Evolutionary conservation across 495 filamentous ascomycete species (phyloP).

Genomic region (Haplographium delicatum): DNA sequence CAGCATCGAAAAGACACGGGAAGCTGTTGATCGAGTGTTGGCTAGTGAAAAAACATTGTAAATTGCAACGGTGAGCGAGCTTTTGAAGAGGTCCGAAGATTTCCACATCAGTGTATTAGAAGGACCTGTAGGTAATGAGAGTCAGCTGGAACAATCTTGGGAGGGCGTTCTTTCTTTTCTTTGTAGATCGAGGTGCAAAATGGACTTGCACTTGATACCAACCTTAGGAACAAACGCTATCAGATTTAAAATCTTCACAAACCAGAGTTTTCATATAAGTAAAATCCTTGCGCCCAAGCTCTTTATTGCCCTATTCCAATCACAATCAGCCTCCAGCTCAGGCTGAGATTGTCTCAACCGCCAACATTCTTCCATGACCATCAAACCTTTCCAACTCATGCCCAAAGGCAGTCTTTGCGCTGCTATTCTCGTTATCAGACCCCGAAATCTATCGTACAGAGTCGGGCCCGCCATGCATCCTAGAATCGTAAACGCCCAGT

Average conservation of each 20-base stretch:
- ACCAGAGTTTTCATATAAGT: neutral
- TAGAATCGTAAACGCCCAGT: neutral
- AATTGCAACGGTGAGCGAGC: neutral
- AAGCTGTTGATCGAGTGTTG: slow-evolving; percentile 9
- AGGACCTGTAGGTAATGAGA: neutral
- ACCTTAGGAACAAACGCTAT: neutral
- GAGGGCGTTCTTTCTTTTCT: neutral
- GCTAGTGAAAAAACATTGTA: neutral
- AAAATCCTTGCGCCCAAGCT: neutral
- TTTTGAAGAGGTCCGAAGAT: neutral
- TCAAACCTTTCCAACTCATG: neutral
- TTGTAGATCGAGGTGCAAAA: neutral
- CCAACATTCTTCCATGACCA: neutral
- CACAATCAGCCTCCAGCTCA: neutral
- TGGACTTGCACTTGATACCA: neutral
- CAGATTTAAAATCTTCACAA: neutral
- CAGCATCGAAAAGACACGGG: slow-evolving; percentile 9
- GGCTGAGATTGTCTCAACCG: neutral
- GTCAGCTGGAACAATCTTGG: neutral
- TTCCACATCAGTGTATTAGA: neutral
- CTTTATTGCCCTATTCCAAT: neutral
- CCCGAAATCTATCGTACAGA: neutral
- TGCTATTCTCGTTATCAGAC: neutral
- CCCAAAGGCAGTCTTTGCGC: neutral
- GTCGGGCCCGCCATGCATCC: neutral